A percentile compares a stretch with the other conserved stretches of the same genome.
Conservation (phyloP, 352 stramenopile genomes). For the Globisporangium ultimum region DNA sequence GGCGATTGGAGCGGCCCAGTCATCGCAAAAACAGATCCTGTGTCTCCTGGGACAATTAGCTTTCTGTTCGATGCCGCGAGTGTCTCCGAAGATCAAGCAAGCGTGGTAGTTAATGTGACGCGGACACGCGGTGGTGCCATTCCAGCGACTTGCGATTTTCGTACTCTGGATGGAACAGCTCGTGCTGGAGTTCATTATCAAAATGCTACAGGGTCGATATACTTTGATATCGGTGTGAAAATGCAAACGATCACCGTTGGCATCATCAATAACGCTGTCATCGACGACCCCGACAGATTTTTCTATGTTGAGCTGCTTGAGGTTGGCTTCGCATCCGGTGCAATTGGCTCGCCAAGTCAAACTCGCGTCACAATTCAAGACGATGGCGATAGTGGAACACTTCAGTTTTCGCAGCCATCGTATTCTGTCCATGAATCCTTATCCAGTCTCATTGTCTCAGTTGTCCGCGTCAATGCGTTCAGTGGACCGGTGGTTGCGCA, state of each 20-base stretch:
- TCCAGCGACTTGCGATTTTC: slow-evolving; percentile 30
- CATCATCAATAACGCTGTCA: slow-evolving; percentile 51
- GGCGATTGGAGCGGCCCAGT: slow-evolving; percentile 31
- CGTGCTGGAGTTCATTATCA: slow-evolving; percentile 28
- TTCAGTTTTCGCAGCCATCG: slow-evolving; percentile 27
- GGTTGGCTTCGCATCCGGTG: slow-evolving; percentile 21
- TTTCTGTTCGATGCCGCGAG: slow-evolving; percentile 16
- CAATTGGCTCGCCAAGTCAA: slow-evolving; percentile 19
- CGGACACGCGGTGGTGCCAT: slow-evolving; percentile 34
- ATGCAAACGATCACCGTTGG: slow-evolving; percentile 21
- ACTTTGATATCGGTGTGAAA: slow-evolving; percentile 23
- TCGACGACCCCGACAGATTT: slow-evolving; percentile 39
- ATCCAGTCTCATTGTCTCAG: slow-evolving; percentile 11
- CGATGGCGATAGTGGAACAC: slow-evolving; percentile 39
- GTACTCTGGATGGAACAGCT: slow-evolving; percentile 33
- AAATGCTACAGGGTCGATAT: slow-evolving; percentile 14
- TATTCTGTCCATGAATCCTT: slow-evolving; percentile 32
- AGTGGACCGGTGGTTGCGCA: slow-evolving; percentile 24
- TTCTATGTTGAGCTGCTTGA: slow-evolving; percentile 38
- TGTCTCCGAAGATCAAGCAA: slow-evolving; percentile 24
- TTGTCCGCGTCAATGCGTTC: slow-evolving; percentile 22
- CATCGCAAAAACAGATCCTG: slow-evolving; percentile 33
- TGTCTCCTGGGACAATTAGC: slow-evolving; percentile 41
- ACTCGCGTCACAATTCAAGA: slow-evolving; percentile 36
- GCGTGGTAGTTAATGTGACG: slow-evolving; percentile 16